phyloP scores from a whole-genome alignment of 2,329 filamentous ascomycete genomes.

The Aspergillus sp. region DNA sequence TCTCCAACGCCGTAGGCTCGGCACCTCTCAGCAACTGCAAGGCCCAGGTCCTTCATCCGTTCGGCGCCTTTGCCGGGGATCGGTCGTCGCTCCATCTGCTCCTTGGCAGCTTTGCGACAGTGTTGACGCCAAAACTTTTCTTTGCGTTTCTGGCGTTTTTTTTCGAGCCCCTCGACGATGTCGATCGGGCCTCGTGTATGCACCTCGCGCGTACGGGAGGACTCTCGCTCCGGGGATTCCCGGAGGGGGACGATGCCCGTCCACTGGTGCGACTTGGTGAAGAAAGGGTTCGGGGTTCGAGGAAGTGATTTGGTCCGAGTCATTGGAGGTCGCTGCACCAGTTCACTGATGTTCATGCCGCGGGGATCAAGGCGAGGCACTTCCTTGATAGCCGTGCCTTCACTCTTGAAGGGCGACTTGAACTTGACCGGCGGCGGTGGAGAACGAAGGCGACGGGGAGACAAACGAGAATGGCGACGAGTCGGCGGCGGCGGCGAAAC shows the following conservation, averaged over 20 bases:
- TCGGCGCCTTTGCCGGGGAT: conserved; percentile 84
- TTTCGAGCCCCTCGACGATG: conserved; percentile 93
- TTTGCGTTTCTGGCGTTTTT: conserved; percentile 86
- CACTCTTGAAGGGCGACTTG: conserved; percentile 47
- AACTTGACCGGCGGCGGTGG: conserved; percentile 61
- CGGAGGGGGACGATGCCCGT: conserved; percentile 33
- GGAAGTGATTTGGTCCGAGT: conserved; percentile 85
- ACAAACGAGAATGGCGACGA: conserved; percentile 51
- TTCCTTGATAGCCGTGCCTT: conserved; percentile 34
- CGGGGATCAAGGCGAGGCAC: conserved; percentile 45
- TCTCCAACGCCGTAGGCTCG: conserved; percentile 58
- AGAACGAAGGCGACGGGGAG: conserved; percentile 68
- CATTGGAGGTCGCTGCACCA: conserved; percentile 63
- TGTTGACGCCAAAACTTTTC: conserved; percentile 91
- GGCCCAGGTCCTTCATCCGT: conserved; percentile 87
- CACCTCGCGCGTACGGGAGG: conserved; percentile 46
- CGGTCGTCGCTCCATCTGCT: conserved; percentile 60
- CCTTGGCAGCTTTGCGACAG: conserved; percentile 74
- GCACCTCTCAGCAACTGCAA: conserved; percentile 82
- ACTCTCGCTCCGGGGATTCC: conserved; percentile 32
- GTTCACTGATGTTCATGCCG: conserved; percentile 52
- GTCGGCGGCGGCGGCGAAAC: conserved; percentile 50
- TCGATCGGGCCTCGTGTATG: conserved; percentile 92
- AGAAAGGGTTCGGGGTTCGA: conserved; percentile 70
- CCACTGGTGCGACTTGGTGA: conserved; percentile 33